Evolutionary conservation across 225 moss, liverwort and hornwort species (phyloP), one percentile per base, ranked within the genome.

Genomic region (Pseudisothecium myosuroides): DNA sequence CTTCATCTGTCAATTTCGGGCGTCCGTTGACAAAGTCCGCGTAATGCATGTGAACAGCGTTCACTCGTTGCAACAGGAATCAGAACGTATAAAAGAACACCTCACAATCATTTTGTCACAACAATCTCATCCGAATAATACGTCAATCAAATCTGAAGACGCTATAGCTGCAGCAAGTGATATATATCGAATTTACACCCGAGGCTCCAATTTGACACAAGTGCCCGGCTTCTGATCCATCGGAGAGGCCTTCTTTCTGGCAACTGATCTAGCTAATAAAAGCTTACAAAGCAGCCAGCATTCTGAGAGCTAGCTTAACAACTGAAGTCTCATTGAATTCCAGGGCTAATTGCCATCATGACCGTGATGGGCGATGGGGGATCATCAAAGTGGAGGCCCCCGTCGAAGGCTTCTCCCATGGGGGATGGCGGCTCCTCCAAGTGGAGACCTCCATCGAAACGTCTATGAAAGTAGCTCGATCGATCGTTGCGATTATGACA

Each of bases 341-440:
- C 17, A 23, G 32, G 45, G 21, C 39, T 13, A 9, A 11, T 80
- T 37, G 10, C 7, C 31, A 20, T 15, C 11, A 85, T 87, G 87
- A 56, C 60, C 34, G 83, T 79, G 24, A 41, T 88, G 41, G 92
- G 92, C 26, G 92, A 92, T 50, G 90, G 92, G 9, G 92, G 92
- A 41, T 69, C 77, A 3, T 92, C 90, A 4, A 92, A 90, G 55
- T 90, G 92, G 90, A 61, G 71, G 4, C 85, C 89, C 72, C 85
- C 89, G 10, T 89, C 85, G 6, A 85, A 83, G 36, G 8, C 66
- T 14, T 23, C 23, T 36, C 43, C 67, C 34, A 28, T 24, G 59
- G 88, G 92, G 21, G 78, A 23, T 37, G 85, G 89, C 2, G 89
- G 89, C 15, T 89, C 81, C 2, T 86, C 86, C 8, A 86, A 89